Evolutionary conservation across 2,329 filamentous ascomycete genomes (phyloP).

Genomic region (Gnomoniopsis sp.): DNA sequence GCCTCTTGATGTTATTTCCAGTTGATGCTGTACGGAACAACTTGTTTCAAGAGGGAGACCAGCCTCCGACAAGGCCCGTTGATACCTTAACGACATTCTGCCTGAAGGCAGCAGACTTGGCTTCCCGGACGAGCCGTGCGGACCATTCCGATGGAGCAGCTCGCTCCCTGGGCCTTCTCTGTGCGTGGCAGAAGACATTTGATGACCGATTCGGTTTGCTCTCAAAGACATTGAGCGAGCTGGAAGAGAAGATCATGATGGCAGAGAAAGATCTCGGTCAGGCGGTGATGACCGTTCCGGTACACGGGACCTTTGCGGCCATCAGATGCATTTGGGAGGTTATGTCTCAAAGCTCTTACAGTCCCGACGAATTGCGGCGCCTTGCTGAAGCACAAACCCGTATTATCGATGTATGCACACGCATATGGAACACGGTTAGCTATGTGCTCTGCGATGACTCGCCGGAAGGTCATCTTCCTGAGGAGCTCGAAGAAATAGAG

Average conservation of each 20-base stretch:
- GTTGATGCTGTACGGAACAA: slow-evolving; percentile 31
- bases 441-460: slow-evolving; percentile 88
- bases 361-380: slow-evolving; percentile 30
- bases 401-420: slow-evolving; percentile 57
- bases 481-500: slow-evolving; percentile 69
- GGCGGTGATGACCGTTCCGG: slow-evolving; percentile 63
- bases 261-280: slow-evolving; percentile 62
- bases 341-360: slow-evolving; percentile 39
- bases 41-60: slow-evolving; percentile 8
- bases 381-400: slow-evolving; percentile 46
- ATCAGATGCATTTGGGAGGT: slow-evolving; percentile 58
- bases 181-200: slow-evolving; percentile 48
- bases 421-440: slow-evolving; percentile 75
- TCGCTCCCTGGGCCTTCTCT: slow-evolving; percentile 68
- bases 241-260: slow-evolving; percentile 63
- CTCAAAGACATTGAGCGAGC: slow-evolving; percentile 51
- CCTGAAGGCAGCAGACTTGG: slow-evolving; percentile 51
- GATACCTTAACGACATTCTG: slow-evolving; percentile 45
- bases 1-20: slow-evolving; percentile 49
- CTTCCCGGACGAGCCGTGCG: slow-evolving; percentile 72
- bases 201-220: slow-evolving; percentile 49
- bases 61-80: slow-evolving; percentile 19
- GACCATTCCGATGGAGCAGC: slow-evolving; percentile 93
- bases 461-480: slow-evolving; percentile 80
- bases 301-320: slow-evolving; percentile 69